Evolutionary conservation across 169 alveolate species (phyloP).

Genomic region (Miamiensis avidus): DNA sequence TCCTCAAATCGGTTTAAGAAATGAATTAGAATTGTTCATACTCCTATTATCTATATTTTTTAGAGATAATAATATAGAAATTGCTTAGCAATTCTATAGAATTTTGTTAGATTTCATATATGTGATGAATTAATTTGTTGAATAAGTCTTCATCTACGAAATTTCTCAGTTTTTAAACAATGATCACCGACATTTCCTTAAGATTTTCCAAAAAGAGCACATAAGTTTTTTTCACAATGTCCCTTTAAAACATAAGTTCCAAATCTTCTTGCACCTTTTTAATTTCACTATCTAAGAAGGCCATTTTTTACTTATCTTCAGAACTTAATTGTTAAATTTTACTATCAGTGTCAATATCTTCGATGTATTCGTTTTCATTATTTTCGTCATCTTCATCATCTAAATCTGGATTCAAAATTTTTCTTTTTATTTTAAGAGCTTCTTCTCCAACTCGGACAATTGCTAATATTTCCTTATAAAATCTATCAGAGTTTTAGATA

Average conservation of each 20-base stretch:
- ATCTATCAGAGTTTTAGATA: slow-evolving; percentile 8
- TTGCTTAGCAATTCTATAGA: slow-evolving; percentile 7
- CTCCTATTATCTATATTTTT: not conserved
- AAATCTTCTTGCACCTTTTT: not conserved
- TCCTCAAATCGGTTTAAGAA: not conserved
- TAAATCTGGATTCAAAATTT: too few species aligned
- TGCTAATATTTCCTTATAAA: slow-evolving; percentile 9
- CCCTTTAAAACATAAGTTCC: not conserved
- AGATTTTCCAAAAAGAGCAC: slow-evolving; percentile 13
- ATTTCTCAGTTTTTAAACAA: slow-evolving; percentile 19
- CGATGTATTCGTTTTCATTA: not conserved
- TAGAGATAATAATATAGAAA: slow-evolving; percentile 1
- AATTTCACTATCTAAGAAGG: too few species aligned
- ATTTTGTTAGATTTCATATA: slow-evolving; percentile 13
- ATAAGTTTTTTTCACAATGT: slow-evolving; percentile 3
- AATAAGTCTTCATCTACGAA: slow-evolving; percentile 14
- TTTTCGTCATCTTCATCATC: not conserved
- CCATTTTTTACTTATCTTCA: too few species aligned
- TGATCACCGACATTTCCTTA: not conserved
- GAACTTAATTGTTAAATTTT: not conserved
- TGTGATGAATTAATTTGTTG: not conserved
- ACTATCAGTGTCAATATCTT: not conserved
- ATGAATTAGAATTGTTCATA: not conserved
- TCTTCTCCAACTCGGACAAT: not conserved
- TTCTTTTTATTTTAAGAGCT: not conserved